phyloP scores from a whole-genome alignment of 108 stramenopile genomes.

The Cyclotella atomus region DNA sequence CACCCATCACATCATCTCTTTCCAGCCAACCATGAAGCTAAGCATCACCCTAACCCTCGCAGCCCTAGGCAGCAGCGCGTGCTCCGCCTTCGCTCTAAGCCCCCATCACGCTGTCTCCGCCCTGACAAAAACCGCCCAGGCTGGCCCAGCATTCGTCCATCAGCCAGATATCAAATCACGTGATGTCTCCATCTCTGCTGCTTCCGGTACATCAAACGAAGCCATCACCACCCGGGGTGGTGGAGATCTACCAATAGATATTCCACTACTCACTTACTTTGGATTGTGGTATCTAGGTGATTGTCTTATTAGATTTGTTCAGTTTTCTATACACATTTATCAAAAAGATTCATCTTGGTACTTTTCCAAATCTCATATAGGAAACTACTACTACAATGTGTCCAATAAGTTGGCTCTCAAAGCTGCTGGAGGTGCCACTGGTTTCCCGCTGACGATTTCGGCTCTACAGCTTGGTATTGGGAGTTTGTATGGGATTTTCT shows the following conservation, averaged over 20 bases:
- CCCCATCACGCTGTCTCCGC: slow-evolving; percentile 14
- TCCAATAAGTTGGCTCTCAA: slow-evolving; percentile 67
- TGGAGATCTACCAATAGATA: slow-evolving; percentile 20
- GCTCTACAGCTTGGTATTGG: slow-evolving; percentile 62
- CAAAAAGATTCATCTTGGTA: too few relatives aligned
- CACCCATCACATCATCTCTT: neutral
- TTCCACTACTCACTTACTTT: slow-evolving; percentile 59
- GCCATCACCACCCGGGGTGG: slow-evolving; percentile 34
- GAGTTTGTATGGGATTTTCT: slow-evolving; percentile 61
- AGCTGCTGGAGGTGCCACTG: slow-evolving; percentile 57
- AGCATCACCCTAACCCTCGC: slow-evolving; percentile 36
- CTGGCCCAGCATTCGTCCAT: slow-evolving; percentile 27
- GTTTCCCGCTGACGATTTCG: slow-evolving; percentile 63
- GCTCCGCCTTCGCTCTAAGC: slow-evolving; percentile 43
- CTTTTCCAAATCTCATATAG: too few relatives aligned
- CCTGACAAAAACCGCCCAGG: neutral
- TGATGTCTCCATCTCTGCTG: slow-evolving; percentile 14
- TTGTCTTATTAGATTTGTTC: too few relatives aligned
- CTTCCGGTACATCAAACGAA: neutral
- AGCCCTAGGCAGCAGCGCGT: slow-evolving; percentile 18
- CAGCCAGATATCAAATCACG: neutral
- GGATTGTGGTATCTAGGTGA: slow-evolving; percentile 69
- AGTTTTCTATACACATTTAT: too few relatives aligned
- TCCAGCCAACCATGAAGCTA: slow-evolving; percentile 38
- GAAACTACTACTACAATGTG: slow-evolving; percentile 80